A percentile compares a stretch with the other conserved stretches of the same genome.
Evolutionary conservation across 345 rosid species (phyloP).

Genomic region (Bruguiera sexangula): DNA sequence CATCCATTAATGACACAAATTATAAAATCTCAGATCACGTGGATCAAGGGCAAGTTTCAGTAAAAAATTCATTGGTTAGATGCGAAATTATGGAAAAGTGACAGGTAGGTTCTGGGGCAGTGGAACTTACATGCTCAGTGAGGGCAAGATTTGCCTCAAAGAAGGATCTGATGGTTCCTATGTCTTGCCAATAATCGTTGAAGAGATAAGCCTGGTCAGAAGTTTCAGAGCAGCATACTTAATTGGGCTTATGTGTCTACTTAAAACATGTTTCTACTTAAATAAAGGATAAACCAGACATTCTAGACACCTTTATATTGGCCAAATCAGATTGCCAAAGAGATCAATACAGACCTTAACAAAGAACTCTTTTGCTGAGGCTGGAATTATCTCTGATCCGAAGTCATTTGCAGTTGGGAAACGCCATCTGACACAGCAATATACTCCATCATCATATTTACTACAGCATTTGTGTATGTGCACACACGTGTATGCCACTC

Average conservation of each 20-base stretch:
- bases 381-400: conserved; percentile 94
- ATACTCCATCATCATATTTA: neutral
- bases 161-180: conserved; percentile 95
- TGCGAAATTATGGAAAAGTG: too few relatives aligned
- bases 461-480: too few relatives aligned
- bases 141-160: conserved; percentile 93
- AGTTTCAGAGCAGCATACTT: conserved; percentile 6
- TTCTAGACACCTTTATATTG: too few relatives aligned
- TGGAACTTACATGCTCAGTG: conserved; percentile 71
- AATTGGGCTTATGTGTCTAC: too few relatives aligned
- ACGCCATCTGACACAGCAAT: conserved; percentile 69
- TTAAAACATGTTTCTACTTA: too few relatives aligned
- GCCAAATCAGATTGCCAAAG: neutral
- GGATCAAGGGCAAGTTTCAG: too few relatives aligned
- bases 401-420: conserved; percentile 97
- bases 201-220: conserved; percentile 81
- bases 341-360: conserved; percentile 45
- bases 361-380: conserved; percentile 74
- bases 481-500: too few relatives aligned
- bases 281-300: too few relatives aligned
- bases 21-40: too few relatives aligned
- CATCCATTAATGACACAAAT: neutral
- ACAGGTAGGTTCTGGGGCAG: neutral
- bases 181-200: conserved; percentile 97
- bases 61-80: too few relatives aligned